Conservation (phyloP, 2,329 filamentous ascomycete genomes). For the Plenodomus lindquistii region DNA sequence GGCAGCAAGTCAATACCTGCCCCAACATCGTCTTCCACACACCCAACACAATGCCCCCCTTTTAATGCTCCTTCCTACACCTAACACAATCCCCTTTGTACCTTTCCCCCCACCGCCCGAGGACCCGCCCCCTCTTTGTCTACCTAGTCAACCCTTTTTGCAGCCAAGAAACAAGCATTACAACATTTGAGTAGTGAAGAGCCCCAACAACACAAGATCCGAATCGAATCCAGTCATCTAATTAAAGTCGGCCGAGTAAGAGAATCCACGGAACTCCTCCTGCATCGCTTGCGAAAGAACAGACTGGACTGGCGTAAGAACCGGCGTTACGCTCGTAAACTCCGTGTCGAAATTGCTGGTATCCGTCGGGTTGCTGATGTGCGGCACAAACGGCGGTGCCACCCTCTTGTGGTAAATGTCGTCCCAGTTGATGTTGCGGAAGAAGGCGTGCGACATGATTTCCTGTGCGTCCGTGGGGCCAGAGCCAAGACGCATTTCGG, state of each 20-base stretch:
- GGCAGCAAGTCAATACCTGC: not conserved
- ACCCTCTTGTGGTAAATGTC: conserved; percentile 97
- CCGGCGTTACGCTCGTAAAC: conserved; percentile 97
- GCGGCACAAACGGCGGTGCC: conserved; percentile 83
- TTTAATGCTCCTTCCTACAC: not conserved
- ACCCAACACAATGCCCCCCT: not conserved
- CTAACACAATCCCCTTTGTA: too few species aligned
- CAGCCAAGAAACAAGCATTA: not conserved
- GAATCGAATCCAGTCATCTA: conserved; percentile 7
- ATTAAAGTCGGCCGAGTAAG: conserved; percentile 90
- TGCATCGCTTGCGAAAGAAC: conserved; percentile 98
- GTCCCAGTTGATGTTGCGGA: conserved; percentile 97
- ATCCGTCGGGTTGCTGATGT: conserved; percentile 89
- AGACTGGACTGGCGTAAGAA: conserved; percentile 94
- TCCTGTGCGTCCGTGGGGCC: conserved; percentile 97
- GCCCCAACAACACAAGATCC: not conserved
- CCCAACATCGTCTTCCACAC: not conserved
- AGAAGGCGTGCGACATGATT: conserved; percentile 98
- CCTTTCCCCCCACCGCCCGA: too few species aligned
- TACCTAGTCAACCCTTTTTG: not conserved
- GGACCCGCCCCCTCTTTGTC: too few species aligned
- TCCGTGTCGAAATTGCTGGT: conserved; percentile 99
- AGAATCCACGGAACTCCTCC: conserved; percentile 98
- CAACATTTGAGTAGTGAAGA: not conserved
- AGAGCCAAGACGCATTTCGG: conserved; percentile 87